A percentile compares a stretch with the other conserved stretches of the same genome.
phyloP scores from a whole-genome alignment of 1,284 basidiomycete genomes.

The Cystobasidium sp. region DNA sequence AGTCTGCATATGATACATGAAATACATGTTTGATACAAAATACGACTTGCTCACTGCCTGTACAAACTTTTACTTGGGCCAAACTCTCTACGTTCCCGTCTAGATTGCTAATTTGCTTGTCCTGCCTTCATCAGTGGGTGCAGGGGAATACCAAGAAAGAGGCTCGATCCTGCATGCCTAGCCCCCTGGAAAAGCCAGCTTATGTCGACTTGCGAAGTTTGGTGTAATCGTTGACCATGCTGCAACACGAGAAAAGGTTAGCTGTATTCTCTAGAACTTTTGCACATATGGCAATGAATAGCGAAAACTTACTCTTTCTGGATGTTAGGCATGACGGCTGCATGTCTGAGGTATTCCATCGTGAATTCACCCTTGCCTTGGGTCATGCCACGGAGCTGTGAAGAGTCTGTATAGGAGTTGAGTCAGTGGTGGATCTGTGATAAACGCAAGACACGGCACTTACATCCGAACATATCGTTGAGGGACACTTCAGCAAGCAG shows the following conservation, averaged over 20 bases:
- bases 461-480: constrained; percentile 97
- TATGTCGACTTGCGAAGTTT: constrained; percentile 37
- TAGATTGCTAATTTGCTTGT: no score
- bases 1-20: no score
- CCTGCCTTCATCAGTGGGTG: no score
- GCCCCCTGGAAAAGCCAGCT: background rate
- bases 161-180: background rate
- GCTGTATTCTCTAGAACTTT: no score
- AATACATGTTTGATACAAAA: no score
- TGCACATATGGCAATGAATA: background rate
- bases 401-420: constrained; percentile 64
- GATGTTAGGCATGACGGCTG: constrained; percentile 83
- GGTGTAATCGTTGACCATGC: constrained; percentile 41
- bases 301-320: constrained; percentile 78
- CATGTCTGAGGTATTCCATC: constrained; percentile 61
- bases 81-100: no score
- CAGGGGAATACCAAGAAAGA: background rate
- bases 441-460: background rate
- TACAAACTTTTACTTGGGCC: no score
- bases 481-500: constrained; percentile 87
- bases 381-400: constrained; percentile 85
- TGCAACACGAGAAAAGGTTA: constrained; percentile 1
- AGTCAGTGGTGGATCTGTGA: background rate
- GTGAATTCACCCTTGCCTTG: constrained; percentile 80
- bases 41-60: no score